Conservation (phyloP, 768 basidiomycete species). For the Russula griseocarnosa region DNA sequence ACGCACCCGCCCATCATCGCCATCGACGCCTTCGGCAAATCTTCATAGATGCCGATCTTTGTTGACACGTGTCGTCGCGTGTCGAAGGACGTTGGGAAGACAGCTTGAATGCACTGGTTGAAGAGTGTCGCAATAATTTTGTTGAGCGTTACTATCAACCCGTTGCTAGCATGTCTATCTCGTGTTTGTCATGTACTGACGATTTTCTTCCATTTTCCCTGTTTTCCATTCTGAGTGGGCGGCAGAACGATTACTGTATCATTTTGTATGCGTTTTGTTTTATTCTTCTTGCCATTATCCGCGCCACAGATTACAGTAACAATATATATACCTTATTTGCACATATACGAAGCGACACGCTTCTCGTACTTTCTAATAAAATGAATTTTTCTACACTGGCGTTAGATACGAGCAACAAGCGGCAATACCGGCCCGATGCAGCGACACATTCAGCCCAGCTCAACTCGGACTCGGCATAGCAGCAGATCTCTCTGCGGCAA, state of each 20-base stretch:
- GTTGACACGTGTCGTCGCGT: conserved; percentile 76
- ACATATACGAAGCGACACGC: neutral
- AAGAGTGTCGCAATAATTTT: conserved; percentile 48
- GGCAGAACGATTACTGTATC: too few species aligned
- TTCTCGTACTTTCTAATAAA: neutral
- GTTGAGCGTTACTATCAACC: neutral
- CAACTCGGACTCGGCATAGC: too few species aligned
- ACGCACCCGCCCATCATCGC: conserved; percentile 26
- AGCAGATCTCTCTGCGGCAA: too few species aligned
- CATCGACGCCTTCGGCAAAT: too few species aligned
- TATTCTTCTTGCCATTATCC: too few species aligned
- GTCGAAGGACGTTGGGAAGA: conserved; percentile 74
- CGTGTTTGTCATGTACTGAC: conserved; percentile 12
- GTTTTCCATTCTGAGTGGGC: neutral
- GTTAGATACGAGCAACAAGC: too few species aligned
- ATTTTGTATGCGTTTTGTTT: conserved; percentile 9
- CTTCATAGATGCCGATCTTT: conserved; percentile 45
- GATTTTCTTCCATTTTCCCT: neutral
- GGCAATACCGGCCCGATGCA: too few species aligned
- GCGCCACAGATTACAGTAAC: conserved; percentile 11
- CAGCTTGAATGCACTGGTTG: conserved; percentile 65
- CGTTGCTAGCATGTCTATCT: neutral
- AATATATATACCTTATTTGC: conserved; percentile 17
- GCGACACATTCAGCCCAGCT: too few species aligned
- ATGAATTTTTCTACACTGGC: neutral